Base-by-base conservation (phyloP, 2,329 filamentous ascomycete genomes). In the Xylaria sp. region DNA sequence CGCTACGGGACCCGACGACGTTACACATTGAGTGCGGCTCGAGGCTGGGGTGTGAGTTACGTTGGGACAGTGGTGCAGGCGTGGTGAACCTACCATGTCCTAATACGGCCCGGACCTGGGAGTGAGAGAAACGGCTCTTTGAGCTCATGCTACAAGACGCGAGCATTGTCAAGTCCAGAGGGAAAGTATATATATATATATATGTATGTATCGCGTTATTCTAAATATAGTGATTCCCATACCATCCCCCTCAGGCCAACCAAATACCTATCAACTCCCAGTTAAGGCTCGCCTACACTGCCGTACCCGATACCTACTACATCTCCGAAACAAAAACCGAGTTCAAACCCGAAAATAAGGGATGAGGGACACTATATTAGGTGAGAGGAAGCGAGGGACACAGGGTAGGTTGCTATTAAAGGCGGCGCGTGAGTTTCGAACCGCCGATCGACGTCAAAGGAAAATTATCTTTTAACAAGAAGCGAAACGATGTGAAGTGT, bases 1-100 rank as follows among this genome's bases (percentile, higher is more conserved):
- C 64, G 79, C 76, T 13, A 78, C 80, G 3, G 83, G 81, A 0
- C 83, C 83, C 1, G 80, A 81, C 55, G 76, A 76, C 55, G 71
- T 73, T 54, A 67, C 65, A 47, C 76, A 80, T 65, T 81, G 48
- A 66, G 38, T 5, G 15, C 15, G 4, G 4, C 27, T 31, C 15
- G 27, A 43, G 15, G 11, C 23, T 10, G 17, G 23, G 25, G n/a
- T 3, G 15, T 37, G 49, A 23, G 7, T 5, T 29, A n/a, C 3
- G 33, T 31, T 47, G 44, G 1, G n/a, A 44, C 27, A 4, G 29
- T 29, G 46, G 15, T 8, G 17, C 3, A n/a, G 23, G 23, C 23
- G 4, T 33, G 13, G 7, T 8, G 21, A n/a, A 31, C 21, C 19
- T 35, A 33, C 9, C 13, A 43, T 27, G 29, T 46, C 23, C 31